Evolutionary conservation across 2,329 filamentous ascomycete species (phyloP), one percentile per base, ranked within the genome.

Genomic region (Thielaviopsis punctulata): DNA sequence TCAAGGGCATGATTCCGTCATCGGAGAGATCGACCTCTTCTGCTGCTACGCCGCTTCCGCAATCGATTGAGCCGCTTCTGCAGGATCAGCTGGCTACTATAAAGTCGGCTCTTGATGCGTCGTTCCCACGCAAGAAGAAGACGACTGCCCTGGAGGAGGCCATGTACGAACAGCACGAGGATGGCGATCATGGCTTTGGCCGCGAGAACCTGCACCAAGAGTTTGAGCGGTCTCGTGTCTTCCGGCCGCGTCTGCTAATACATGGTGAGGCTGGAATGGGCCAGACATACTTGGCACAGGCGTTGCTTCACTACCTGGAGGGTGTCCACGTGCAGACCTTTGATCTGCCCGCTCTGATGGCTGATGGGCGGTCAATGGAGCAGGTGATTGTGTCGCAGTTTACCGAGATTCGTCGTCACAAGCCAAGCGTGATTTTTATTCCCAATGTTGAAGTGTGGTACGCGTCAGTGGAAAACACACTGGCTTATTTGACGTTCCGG

Each of bases 1-100:
- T 95, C 62, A 94, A 95, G 69, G 94, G 94, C 66, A 87, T 98
- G 68, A 78, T 95, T 10, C 92, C 92, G 6, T 96, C 92, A 0
- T 96, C 92, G 0, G 87, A 96, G 64, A 76, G 92, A 56, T 90
- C 90, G 46, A 82, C 87, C 0, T 83, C 87, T 3, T 90, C 89
- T 12, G 86, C 83, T 12, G 89, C 90, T 50, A 77, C 83, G 13
- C 84, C 90, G 0, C 69, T 98, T 18, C 86, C 87, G 1, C 82
- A 82, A 59, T 73, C 77, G 10, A 77, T 98, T 49, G 86, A 89
- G 61, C 89, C 92, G 15, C 70, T 98, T 4, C 73, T 98, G 33
- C 77, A 81, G 25, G 72, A 77, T 22, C 83, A 90, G 56, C 73
- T 96, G 9, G 69, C 69, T 9, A 68, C 77, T n/a, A 80, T 95